Percentiles rank a stretch among this genome's conserved stretches.
Conservation (phyloP, 805 yeast species). For the Pichia paraexigua region DNA sequence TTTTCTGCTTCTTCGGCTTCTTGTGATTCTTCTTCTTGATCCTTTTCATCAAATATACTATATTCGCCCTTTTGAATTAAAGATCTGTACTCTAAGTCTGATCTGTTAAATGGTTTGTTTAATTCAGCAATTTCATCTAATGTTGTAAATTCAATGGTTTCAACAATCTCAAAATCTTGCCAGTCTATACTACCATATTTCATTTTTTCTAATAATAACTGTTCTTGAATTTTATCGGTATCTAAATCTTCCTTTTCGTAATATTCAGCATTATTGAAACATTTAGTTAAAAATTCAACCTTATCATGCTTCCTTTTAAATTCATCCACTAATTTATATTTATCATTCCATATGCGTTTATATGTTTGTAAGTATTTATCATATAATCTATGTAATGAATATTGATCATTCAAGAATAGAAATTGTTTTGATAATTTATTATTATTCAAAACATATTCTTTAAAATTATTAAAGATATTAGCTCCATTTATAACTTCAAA, state of each 20-base stretch:
- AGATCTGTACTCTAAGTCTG: conserved; percentile 55
- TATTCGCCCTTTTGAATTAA: conserved; percentile 38
- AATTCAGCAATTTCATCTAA: conserved; percentile 51
- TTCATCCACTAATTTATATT: conserved; percentile 10
- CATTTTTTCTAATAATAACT: conserved; percentile 32
- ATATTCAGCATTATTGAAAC: conserved; percentile 52
- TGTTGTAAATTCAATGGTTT: conserved; percentile 56
- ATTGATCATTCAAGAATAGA: conserved; percentile 53
- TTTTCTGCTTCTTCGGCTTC: conserved; percentile 10
- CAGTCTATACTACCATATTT: conserved; percentile 77
- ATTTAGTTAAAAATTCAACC: conserved; percentile 34
- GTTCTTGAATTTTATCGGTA: conserved; percentile 24
- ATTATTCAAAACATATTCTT: conserved; percentile 18
- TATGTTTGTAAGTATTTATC: conserved; percentile 50
- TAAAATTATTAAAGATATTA: conserved; percentile 33
- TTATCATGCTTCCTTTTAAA: conserved; percentile 16
- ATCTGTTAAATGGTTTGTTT: conserved; percentile 45
- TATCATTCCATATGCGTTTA: conserved; percentile 26
- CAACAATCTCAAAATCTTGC: conserved; percentile 73
- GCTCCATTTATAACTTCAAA: conserved; percentile 56
- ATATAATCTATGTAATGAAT: conserved; percentile 53
- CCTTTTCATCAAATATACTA: conserved; percentile 12
- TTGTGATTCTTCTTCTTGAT: conserved; percentile 2
- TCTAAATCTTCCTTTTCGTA: conserved; percentile 31
- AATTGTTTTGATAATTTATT: conserved; percentile 44